Conservation (phyloP, 106 monocot species). For the Hemerocallis citrina region DNA sequence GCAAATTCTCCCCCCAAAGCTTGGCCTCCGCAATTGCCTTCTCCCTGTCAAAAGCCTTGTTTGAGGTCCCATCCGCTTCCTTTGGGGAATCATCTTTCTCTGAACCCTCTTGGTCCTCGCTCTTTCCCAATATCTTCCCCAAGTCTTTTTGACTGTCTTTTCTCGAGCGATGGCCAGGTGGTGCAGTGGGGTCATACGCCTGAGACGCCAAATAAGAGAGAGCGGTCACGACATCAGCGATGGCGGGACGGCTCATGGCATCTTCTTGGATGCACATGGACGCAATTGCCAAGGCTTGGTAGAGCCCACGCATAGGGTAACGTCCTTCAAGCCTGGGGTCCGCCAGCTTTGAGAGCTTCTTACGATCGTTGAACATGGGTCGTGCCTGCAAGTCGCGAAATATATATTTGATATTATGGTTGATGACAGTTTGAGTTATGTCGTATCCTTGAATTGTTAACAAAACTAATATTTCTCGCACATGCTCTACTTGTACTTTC, state of each 20-base stretch:
- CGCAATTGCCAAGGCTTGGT: conserved; percentile 79
- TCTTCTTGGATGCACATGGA: conserved; percentile 88
- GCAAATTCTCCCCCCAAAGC: conserved; percentile 62
- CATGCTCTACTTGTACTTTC: too few species aligned
- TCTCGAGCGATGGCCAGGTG: background rate
- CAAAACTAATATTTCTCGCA: too few species aligned
- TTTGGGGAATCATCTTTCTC: conserved; percentile 19
- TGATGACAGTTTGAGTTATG: background rate
- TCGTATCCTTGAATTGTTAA: too few species aligned
- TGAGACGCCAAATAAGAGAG: conserved; percentile 71
- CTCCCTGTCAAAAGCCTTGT: conserved; percentile 41
- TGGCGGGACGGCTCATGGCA: conserved; percentile 52
- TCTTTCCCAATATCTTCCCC: conserved; percentile 4
- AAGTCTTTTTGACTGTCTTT: conserved; percentile 3
- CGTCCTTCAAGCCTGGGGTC: conserved; percentile 53
- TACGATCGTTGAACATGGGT: conserved; percentile 60
- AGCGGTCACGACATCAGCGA: conserved; percentile 76
- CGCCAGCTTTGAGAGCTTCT: conserved; percentile 43
- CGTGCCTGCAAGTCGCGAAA: conserved; percentile 82
- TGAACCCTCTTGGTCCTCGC: conserved; percentile 7
- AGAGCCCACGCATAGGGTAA: conserved; percentile 73
- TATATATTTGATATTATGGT: background rate
- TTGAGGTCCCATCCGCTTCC: conserved; percentile 18
- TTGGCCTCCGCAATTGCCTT: conserved; percentile 65
- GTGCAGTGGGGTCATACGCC: conserved; percentile 35